Conservation (phyloP, 129 eudicot genomes). For the Mikania micrantha region DNA sequence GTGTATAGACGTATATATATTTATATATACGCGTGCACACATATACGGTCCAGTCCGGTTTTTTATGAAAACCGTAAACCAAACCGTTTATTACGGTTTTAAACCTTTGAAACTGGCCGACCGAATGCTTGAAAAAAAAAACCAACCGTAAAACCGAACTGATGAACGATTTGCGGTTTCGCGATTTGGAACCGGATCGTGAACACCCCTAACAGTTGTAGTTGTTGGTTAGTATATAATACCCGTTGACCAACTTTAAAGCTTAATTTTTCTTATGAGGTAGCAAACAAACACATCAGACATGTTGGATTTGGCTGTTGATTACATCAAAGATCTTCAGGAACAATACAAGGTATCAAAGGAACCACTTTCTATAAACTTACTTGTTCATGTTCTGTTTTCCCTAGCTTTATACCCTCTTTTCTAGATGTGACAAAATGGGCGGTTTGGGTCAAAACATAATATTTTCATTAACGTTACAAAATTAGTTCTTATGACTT, state of each 20-base stretch:
- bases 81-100: no score
- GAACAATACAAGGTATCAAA: slow-evolving; percentile 67
- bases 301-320: slow-evolving; percentile 96
- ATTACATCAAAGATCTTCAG: slow-evolving; percentile 85
- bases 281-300: slow-evolving; percentile 99
- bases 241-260: neutral
- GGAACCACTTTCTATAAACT: neutral
- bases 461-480: neutral
- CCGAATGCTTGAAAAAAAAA: no score
- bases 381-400: neutral
- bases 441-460: neutral
- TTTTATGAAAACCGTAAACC: no score
- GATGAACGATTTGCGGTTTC: no score
- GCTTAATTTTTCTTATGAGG: slow-evolving; percentile 1
- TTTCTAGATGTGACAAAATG: neutral
- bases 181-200: no score
- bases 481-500: neutral
- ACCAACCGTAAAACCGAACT: no score
- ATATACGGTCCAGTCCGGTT: no score
- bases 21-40: no score
- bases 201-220: no score
- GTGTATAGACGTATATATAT: no score
- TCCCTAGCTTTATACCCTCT: neutral
- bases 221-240: no score
- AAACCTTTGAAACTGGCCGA: no score